Base-by-base conservation (phyloP, 2,329 filamentous ascomycete species). In the Aspergillus felis region DNA sequence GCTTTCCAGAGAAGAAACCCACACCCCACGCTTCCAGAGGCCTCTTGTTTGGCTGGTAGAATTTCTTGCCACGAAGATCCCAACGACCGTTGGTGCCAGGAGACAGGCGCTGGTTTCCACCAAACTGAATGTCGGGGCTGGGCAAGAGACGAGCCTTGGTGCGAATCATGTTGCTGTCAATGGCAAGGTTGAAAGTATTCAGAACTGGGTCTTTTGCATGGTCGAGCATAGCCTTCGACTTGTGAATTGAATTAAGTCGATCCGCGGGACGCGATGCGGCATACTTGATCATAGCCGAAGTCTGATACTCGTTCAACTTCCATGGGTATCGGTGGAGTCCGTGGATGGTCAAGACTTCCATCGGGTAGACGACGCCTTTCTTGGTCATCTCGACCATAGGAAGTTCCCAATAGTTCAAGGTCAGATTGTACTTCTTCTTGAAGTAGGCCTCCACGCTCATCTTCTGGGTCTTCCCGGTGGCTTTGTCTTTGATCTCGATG, bases 281-380 rank as follows among this genome's bases (percentile, higher is more conserved):
- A 66, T 93, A 91, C 73, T 89, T 93, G 78, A 99, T 97, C 94
- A 99, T 99, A 4, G 82, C 76, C 0, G 87, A 78, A 0, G 93
- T 97, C 76, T 96, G 81, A 0, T 68, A 67, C 55, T 86, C 83
- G 52, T 80, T 81, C 50, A 87, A 70, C 72, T 87, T 87, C 69
- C 75, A 81, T 3, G 75, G 77, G 65, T 84, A 87, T 2, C 82
- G 80, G 70, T 87, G 82, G 38, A 85, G 82, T 3, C 75, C 69
- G 46, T 79, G 73, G 58, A 87, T 77, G 12, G 69, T 72, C 41
- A 85, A 73, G 29, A 83, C 64, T 56, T 87, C 84, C 71, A 86
- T 80, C 0, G 84, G 84, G 41, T 85, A 77, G 32, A 82, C 74
- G 3, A 82, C 75, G 0, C 68, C 70, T 57, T 78, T 78, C 69